Evolutionary conservation across 2,329 filamentous ascomycete genomes (phyloP), one percentile per base, ranked within the genome.

Genomic region (Cryphonectria nitschkei): DNA sequence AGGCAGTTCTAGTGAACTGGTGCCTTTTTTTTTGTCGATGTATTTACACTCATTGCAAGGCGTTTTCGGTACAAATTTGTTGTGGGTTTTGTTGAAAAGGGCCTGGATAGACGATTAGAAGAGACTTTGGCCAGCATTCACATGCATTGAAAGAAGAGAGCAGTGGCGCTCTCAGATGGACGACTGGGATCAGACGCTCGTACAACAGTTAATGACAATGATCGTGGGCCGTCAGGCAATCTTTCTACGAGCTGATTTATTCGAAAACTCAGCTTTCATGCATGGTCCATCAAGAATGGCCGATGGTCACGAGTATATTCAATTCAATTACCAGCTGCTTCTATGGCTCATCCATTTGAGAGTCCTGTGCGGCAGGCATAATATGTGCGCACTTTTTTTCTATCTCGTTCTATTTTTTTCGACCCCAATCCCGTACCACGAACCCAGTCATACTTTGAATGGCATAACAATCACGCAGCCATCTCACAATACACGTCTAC

Each of bases 1-100:
- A 67, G 64, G 70, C 67, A 66, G 9, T 69, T 68, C 39, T 72
- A 67, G 70, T 72, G 67, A 69, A 0, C 13, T 16, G 22, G 22
- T n/a, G 22, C 46, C 46, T n/a, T 50, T 0, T 50, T 11, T 50
- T 50, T n/a, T n/a, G 8, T 1, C 22, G 6, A 34, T 26, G 16
- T 34, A 43, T 29, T 29, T 9, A 37, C 37, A 29, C n/a, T 64
- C 61, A 64, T 64, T 64, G 61, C 37, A 13, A 61, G 39, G 62
- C 60, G 61, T 56, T 56, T 19, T 13, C 61, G 37, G 7, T 39
- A 54, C 7, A 46, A 46, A 46, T 34, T 8, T 29, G 41, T 67
- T 37, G 62, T 41, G 34, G 68, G 32, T 32, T 56, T 67, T 65
- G 54, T 41, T n/a, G 14, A 11, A 19, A 32, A 14, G 32, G 29